Evolutionary conservation across 164 flowering plant species (phyloP), one percentile per base, ranked within the genome.

Genomic region (Cinnamomum chago): DNA sequence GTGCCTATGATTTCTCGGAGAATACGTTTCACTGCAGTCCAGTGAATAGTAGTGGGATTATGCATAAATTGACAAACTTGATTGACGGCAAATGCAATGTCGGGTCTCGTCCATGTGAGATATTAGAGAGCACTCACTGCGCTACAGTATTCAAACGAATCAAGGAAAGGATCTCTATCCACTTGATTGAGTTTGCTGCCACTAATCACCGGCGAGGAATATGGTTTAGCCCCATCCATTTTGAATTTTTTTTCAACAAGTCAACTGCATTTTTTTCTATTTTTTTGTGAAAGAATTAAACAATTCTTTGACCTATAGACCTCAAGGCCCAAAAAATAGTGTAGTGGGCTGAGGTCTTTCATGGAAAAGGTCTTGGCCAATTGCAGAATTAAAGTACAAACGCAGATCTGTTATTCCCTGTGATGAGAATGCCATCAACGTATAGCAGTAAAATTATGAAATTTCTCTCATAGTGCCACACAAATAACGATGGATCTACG

Each of bases 51-150:
- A 22, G 18, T 20, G 10, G 62, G n/a, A 5, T 10, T n/a, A 13
- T 70, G 28, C 72, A 70, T 70, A 27, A 50, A 22, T 6, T 70
- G 62, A 22, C 62, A 25, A 24, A 70, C 35, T 24, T 70, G 50
- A 27, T 70, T 40, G 0, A 40, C 11, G 7, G 2, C 15, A 50
- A 27, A 70, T 3, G 72, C 25, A 70, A 70, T n/a, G 11, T 70
- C 50, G 23, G 33, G 28, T 7, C 64, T 23, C 2, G 35, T 70
- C 15, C 50, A 17, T n/a, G 72, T 70, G 20, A 70, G 72, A n/a
- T 70, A 70, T 70, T 70, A n/a, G 10, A 70, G 27, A 23, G 62
- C 60, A 9, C 62, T 1, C 2, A 70, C 60, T 3, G 27, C 11
- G 0, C 18, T 23, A 1, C 12, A 0, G 51, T 70, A 70, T 50